Evolutionary conservation across 306 rosid species (phyloP).

Genomic region (Rosa multiflora): DNA sequence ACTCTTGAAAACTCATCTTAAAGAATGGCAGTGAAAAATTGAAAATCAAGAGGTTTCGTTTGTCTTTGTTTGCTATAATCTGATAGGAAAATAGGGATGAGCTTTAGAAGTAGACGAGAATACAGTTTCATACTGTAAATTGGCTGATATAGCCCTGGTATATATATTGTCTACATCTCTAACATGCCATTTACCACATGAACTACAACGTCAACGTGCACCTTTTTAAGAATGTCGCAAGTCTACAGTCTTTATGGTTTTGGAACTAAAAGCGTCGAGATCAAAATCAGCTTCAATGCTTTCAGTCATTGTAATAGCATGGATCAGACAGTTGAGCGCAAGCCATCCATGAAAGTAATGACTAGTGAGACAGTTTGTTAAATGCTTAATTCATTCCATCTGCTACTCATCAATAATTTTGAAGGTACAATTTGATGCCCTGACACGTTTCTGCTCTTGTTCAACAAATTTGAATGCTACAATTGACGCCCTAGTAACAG

Average conservation of each 20-base stretch:
- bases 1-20: too few species aligned
- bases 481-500: neutral
- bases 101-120: too few species aligned
- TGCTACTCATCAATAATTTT: neutral
- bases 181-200: neutral
- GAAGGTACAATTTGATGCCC: constrained; percentile 9
- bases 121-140: neutral
- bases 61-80: too few species aligned
- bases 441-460: neutral
- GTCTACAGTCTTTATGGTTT: too few species aligned
- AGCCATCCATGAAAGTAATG: neutral
- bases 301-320: neutral
- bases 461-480: neutral
- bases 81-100: too few species aligned
- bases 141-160: neutral
- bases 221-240: too few species aligned
- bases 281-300: neutral
- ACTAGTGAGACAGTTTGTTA: neutral
- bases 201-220: neutral
- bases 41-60: too few species aligned
- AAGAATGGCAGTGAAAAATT: too few species aligned
- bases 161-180: neutral
- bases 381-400: neutral
- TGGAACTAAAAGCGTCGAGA: neutral
- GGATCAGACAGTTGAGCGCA: neutral